These are phyloP conservation scores for Pisolithus thermaeus DNA, from an alignment of 1,284 basidiomycete species.

Conservation along the genomic window DNA sequence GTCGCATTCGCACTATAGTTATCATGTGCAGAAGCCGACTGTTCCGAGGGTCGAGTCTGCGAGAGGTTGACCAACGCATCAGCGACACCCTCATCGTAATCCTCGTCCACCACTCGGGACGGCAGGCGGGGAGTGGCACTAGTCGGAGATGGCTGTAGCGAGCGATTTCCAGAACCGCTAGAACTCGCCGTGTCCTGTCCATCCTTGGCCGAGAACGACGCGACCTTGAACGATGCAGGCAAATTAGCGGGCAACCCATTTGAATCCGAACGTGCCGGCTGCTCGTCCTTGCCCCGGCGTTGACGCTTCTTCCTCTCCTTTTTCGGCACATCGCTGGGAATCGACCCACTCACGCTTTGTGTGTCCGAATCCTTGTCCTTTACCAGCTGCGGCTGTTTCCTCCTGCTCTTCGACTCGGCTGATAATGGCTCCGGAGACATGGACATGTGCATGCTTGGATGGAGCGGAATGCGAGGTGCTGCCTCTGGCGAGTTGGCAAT, in stretches of 20 bases:
- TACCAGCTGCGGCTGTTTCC: constrained; percentile 18
- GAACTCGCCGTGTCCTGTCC: constrained; percentile 58
- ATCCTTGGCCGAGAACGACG: constrained; percentile 34
- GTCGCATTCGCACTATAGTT: constrained; percentile 25
- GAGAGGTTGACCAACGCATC: constrained; percentile 63
- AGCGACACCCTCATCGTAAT: constrained; percentile 75
- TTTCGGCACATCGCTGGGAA: constrained; percentile 30
- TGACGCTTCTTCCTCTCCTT: constrained; percentile 38
- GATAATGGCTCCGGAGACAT: constrained; percentile 38
- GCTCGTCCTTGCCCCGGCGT: constrained; percentile 33
- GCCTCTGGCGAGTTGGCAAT: constrained; percentile 30
- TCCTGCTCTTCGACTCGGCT: constrained; percentile 26
- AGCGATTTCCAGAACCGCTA: constrained; percentile 52
- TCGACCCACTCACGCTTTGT: constrained; percentile 24
- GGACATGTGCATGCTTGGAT: constrained; percentile 29
- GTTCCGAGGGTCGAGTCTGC: constrained; percentile 27
- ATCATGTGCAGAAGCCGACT: constrained; percentile 5
- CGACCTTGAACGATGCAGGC: constrained; percentile 34
- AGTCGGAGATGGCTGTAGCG: constrained; percentile 65
- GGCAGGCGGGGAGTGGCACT: constrained; percentile 53
- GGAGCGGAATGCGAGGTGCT: constrained; percentile 25
- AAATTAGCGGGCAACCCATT: constrained; percentile 14
- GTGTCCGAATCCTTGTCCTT: constrained; percentile 40
- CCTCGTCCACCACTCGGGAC: constrained; percentile 67
- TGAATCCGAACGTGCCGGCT: constrained; percentile 27